These are phyloP conservation scores for Flaveria robusta DNA, from an alignment of 129 eudicot genomes.

Conservation along the genomic window DNA sequence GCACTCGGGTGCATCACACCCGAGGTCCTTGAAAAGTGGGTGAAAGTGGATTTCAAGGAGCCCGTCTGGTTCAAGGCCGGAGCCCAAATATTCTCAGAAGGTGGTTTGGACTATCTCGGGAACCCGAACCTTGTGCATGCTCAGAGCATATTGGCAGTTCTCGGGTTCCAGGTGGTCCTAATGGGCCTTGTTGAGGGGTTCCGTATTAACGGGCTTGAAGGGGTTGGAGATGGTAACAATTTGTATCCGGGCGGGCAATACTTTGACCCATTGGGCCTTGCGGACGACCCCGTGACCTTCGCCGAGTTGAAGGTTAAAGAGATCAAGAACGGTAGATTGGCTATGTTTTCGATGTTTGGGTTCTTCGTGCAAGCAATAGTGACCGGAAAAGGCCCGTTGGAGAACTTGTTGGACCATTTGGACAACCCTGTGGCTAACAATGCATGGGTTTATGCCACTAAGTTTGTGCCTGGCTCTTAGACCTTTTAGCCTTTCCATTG, in stretches of 20 bases:
- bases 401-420: background rate
- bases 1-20: constrained; percentile 74
- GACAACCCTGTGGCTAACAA: background rate
- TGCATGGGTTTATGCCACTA: background rate
- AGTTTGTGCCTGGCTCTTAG: background rate
- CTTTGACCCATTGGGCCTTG: no score
- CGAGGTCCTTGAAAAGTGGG: constrained; percentile 47
- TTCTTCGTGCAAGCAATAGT: constrained; percentile 1
- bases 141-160: constrained; percentile 69
- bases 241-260: background rate
- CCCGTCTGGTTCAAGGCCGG: constrained; percentile 86
- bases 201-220: background rate
- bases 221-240: background rate
- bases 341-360: background rate
- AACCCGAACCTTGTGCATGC: constrained; percentile 70
- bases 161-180: constrained; percentile 57
- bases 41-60: constrained; percentile 55
- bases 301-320: no score
- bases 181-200: background rate
- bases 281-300: no score
- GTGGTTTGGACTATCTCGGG: constrained; percentile 67
- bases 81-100: constrained; percentile 65
- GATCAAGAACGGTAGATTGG: background rate
- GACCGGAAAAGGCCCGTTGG: background rate
- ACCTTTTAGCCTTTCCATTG: background rate